Evolutionary conservation across 306 rosid species (phyloP).

Genomic region (Vigna nakashimae): DNA sequence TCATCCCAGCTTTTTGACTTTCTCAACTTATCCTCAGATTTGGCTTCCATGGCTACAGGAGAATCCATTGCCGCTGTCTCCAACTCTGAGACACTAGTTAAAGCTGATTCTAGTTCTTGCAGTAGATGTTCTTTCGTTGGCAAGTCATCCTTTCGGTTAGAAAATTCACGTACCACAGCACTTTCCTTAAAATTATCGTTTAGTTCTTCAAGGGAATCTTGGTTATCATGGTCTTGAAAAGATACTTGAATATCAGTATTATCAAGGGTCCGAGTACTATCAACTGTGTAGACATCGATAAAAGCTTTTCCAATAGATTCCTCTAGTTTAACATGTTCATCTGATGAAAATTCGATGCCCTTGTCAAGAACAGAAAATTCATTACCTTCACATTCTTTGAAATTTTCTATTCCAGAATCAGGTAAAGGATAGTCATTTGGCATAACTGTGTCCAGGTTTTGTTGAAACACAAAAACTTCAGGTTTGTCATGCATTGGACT

Average conservation of each 20-base stretch:
- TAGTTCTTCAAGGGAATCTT: constrained; percentile 46
- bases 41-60: constrained; percentile 54
- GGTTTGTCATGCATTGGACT: constrained; percentile 47
- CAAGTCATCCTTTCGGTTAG: constrained; percentile 45
- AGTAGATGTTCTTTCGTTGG: constrained; percentile 66
- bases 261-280: constrained; percentile 35
- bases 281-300: constrained; percentile 52
- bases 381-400: constrained; percentile 51
- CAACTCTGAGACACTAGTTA: constrained; percentile 59
- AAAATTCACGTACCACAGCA: constrained; percentile 36
- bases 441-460: constrained; percentile 52
- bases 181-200: constrained; percentile 47
- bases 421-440: constrained; percentile 34
- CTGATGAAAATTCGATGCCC: constrained; percentile 57
- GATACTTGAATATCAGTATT: constrained; percentile 45
- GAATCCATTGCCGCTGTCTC: constrained; percentile 71
- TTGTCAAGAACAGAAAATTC: constrained; percentile 64
- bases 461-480: constrained; percentile 48
- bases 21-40: constrained; percentile 45
- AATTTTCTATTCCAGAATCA: constrained; percentile 50
- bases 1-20: constrained; percentile 70
- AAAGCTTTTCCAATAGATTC: constrained; percentile 48
- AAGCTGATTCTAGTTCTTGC: constrained; percentile 84
- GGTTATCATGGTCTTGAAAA: constrained; percentile 44
- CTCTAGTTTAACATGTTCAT: constrained; percentile 50